Percentiles rank a stretch among this genome's conserved stretches.
phyloP scores from a whole-genome alignment of 2,329 filamentous ascomycete species.

The Periglandula ipomoeae region DNA sequence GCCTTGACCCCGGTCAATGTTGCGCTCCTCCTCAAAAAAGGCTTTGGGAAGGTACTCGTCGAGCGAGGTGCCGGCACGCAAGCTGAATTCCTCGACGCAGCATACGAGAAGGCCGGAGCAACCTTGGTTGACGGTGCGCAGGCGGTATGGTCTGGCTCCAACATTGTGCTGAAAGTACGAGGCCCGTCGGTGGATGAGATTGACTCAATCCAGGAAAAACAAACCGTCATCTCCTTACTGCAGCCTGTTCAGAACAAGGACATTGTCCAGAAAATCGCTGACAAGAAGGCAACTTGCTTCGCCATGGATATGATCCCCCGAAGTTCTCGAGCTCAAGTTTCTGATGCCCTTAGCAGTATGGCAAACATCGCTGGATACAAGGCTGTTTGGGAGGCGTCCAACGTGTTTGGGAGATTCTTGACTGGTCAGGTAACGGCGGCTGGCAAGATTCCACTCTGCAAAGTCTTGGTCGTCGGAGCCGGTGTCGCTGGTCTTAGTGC shows the following conservation, averaged over 20 bases:
- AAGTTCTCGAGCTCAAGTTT: slow-evolving; percentile 80
- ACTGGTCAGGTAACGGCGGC: slow-evolving; percentile 87
- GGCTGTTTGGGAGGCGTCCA: slow-evolving; percentile 80
- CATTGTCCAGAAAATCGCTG: slow-evolving; percentile 63
- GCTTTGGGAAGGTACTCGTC: slow-evolving; percentile 66
- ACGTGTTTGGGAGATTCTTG: slow-evolving; percentile 79
- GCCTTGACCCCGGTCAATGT: slow-evolving; percentile 81
- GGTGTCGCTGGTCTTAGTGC: slow-evolving; percentile 84
- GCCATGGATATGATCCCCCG: slow-evolving; percentile 91
- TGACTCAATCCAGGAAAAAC: slow-evolving; percentile 55
- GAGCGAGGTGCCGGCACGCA: slow-evolving; percentile 71
- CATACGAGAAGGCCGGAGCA: slow-evolving; percentile 70
- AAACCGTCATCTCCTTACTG: slow-evolving; percentile 73
- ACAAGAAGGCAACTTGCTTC: slow-evolving; percentile 64
- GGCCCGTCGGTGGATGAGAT: slow-evolving; percentile 64
- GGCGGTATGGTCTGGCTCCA: slow-evolving; percentile 62
- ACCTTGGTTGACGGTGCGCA: slow-evolving; percentile 60
- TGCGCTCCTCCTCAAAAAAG: slow-evolving; percentile 73
- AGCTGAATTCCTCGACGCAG: slow-evolving; percentile 69
- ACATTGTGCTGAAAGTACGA: slow-evolving; percentile 80
- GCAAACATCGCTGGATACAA: slow-evolving; percentile 93
- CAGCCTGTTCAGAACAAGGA: slow-evolving; percentile 74
- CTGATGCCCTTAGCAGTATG: slow-evolving; percentile 86
- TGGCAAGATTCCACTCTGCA: slow-evolving; percentile 82
- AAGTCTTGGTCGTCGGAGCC: slow-evolving; percentile 82